phyloP scores from a whole-genome alignment of 148 eudicot genomes.

The Silene conica region DNA sequence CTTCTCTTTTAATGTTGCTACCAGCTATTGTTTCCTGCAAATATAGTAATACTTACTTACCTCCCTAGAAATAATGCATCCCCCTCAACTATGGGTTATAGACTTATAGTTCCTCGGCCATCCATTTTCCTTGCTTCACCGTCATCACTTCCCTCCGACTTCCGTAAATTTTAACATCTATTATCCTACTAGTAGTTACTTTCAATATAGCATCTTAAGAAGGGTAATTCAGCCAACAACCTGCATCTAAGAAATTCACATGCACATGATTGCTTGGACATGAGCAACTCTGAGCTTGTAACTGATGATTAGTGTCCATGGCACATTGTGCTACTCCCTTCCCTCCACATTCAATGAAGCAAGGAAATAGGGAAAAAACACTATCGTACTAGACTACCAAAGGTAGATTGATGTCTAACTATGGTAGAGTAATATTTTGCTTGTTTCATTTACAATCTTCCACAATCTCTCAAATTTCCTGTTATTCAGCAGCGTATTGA shows the following conservation, averaged over 20 bases:
- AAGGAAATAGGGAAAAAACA: neutral
- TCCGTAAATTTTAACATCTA: neutral
- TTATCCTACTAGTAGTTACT: neutral
- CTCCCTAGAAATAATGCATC: neutral
- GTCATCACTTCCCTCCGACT: neutral
- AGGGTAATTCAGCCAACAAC: neutral
- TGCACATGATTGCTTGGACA: neutral
- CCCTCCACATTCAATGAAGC: neutral
- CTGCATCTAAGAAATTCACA: neutral
- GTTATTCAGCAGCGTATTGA: neutral
- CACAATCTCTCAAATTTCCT: neutral
- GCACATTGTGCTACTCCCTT: neutral
- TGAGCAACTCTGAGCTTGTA: neutral
- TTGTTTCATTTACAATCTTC: neutral
- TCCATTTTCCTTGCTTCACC: neutral
- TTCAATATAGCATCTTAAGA: neutral
- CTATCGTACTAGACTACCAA: neutral
- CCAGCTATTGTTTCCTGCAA: neutral
- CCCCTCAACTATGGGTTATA: too few species aligned
- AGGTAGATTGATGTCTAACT: neutral
- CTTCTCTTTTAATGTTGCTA: too few species aligned
- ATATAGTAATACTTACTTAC: too few species aligned
- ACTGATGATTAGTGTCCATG: neutral
- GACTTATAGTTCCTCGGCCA: neutral
- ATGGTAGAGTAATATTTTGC: neutral